A percentile compares a stretch with the other conserved stretches of the same genome.
Conservation (phyloP, 352 stramenopile genomes). For the Pythium sukuiense region DNA sequence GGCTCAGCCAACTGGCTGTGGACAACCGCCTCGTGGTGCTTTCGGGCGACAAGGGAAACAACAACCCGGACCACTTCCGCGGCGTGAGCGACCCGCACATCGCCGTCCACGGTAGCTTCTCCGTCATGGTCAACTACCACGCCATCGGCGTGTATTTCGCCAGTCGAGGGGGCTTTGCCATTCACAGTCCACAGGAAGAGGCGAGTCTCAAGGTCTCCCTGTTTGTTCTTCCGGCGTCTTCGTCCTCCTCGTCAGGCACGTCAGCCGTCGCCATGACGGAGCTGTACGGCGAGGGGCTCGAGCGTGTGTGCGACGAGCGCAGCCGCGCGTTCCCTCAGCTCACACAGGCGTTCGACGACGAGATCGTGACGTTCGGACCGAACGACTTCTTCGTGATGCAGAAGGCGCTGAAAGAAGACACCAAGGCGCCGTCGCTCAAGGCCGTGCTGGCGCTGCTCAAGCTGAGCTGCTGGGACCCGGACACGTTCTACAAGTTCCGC, state of each 20-base stretch:
- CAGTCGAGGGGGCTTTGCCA: constrained; percentile 87
- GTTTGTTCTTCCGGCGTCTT: constrained; percentile 68
- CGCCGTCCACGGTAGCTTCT: constrained; percentile 94
- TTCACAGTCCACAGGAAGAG: constrained; percentile 93
- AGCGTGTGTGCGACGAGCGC: constrained; percentile 61
- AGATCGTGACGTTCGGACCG: constrained; percentile 89
- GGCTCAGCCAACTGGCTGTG: constrained; percentile 22
- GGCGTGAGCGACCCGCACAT: constrained; percentile 93
- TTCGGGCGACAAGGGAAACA: constrained; percentile 94
- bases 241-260: neutral
- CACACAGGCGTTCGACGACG: constrained; percentile 75
- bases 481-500: constrained; percentile 96
- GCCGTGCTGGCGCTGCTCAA: constrained; percentile 90
- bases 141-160: constrained; percentile 91
- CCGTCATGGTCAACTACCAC: constrained; percentile 96
- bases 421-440: constrained; percentile 79
- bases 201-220: constrained; percentile 90
- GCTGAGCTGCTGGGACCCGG: constrained; percentile 91
- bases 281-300: constrained; percentile 55
- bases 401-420: constrained; percentile 84
- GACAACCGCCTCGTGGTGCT: constrained; percentile 76
- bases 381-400: constrained; percentile 97
- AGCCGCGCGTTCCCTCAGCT: constrained; percentile 70
- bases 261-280: constrained; percentile 29
- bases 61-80: constrained; percentile 91